Evolutionary conservation across 2,329 filamentous ascomycete species (phyloP), one percentile per base, ranked within the genome.

Genomic region (Fusarium hainanense): DNA sequence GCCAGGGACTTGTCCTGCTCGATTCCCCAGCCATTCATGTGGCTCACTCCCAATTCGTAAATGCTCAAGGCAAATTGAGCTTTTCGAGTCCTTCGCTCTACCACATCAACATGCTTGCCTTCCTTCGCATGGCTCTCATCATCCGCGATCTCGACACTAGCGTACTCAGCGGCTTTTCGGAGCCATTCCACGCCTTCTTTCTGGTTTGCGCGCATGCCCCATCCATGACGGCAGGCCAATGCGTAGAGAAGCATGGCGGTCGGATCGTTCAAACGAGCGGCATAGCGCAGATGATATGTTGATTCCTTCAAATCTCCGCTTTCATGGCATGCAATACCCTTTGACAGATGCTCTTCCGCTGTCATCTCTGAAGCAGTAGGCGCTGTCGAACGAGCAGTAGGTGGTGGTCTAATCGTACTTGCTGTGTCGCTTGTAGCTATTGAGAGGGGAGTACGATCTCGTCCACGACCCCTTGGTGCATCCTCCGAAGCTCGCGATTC

Each of bases 11-110:
- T 97, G 77, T 99, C 96, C 80, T 97, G 94, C 73, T 95, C 90
- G 41, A 97, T 97, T 18, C 96, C 96, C 96, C 96, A 99, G 7
- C 96, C 96, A 74, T 99, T 98, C 89, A 98, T 94, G 77, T 98
- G 95, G 77, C 93, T 97, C 27, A 98, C 94, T 6, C 96, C 96
- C 25, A 99, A 85, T 81, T 99, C 96, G 74, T 99, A 99, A 56
- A 98, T 94, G 74, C 94, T 96, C 46, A 98, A 85, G 1, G 95
- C 96, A 79, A 98, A 97, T 76, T 98, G 95, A 13, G 94, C 94
- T 76, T 94, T 93, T 68, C 94, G 90, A 8, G 93, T 91, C 79
- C 94, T 96, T 72, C 89, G 88, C 78, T 95, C 93, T 28, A 88
- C 76, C 9, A 89, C 79, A 78, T 93, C 89, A 1, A 90, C 86